Evolutionary conservation across 2,329 filamentous ascomycete species (phyloP).

Genomic region (Aspergillus quadricinctus): DNA sequence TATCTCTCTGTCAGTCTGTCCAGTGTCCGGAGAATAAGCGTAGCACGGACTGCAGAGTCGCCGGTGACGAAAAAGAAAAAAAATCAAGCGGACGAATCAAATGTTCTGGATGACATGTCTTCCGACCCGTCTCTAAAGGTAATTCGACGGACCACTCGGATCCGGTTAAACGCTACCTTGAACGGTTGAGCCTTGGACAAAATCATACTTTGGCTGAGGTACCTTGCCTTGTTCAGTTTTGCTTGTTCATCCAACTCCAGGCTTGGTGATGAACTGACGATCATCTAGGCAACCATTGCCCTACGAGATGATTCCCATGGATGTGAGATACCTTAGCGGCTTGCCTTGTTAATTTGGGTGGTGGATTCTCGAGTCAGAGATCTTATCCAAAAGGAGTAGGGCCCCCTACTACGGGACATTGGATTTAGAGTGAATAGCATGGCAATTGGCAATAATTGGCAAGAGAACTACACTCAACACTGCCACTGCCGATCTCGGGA

Average conservation of each 20-base stretch:
- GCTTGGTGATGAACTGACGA: slow-evolving; percentile 4
- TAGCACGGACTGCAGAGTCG: slow-evolving; percentile 1
- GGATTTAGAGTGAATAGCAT: not conserved
- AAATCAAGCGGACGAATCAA: not conserved
- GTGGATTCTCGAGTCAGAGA: not conserved
- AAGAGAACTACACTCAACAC: slow-evolving; percentile 10
- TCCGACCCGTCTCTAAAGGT: not conserved
- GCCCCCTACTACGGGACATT: not conserved
- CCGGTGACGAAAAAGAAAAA: slow-evolving; percentile 8
- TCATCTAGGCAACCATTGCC: slow-evolving; percentile 3
- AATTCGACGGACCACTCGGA: not conserved
- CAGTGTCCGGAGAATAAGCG: not conserved
- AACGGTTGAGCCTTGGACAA: not conserved
- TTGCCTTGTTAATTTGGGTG: not conserved
- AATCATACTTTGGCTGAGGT: not conserved
- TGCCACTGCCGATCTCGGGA: slow-evolving; percentile 28
- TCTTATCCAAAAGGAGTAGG: not conserved
- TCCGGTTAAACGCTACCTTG: not conserved
- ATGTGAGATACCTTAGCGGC: not conserved
- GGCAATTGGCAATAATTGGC: too few relatives aligned
- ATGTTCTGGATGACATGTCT: not conserved
- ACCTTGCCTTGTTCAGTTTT: not conserved
- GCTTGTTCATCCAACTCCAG: not conserved
- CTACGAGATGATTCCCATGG: not conserved
- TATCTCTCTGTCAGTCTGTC: not conserved